Evolutionary conservation across 1,139 yeast species (phyloP), one percentile per base, ranked within the genome.

Genomic region (Protomyces inundatus): DNA sequence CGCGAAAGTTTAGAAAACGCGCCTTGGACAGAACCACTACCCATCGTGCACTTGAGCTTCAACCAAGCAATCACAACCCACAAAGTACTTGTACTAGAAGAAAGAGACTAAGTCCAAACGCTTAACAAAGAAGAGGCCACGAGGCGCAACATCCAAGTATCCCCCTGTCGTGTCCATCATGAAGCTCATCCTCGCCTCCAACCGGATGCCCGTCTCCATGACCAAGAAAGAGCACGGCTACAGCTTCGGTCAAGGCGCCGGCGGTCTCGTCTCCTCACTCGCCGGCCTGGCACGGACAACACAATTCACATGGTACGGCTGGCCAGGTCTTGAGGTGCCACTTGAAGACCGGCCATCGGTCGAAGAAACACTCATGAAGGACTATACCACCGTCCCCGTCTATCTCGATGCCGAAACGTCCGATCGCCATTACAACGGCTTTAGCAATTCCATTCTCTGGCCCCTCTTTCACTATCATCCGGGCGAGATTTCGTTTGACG

Each of bases 381-480:
- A 89, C 73, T 93, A 90, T 79, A 87, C 87, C 67, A 93, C 98
- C 70, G 85, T 90, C 35, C 98, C 99, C 1, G 87, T 95, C 61
- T 95, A 87, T 77, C 75, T 95, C 66, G 82, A 85, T 68, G 98
- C 93, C 72, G 88, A 87, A 67, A 80, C 93, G 69, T 98, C 98
- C 0, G 98, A 93, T 71, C 80, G 93, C 70, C 98, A 93, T 77
- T 95, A 95, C 77, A 95, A 95, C 74, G 98, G 98, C 54, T 95
- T 95, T 75, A 85, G 91, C 66, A 95, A 93, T 76, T 82, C 85
- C 55, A 95, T 95, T 68, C 79, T 95, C 68, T 95, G 99, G 99
- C 99, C 99, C 0, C 77, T 95, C 67, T 95, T 95, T 78, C 99
- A 95, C 75, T 95, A 95, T 76, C 98, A 95, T 73, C 98, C 99